These are phyloP conservation scores for Geosmithia flava DNA, from an alignment of 2,329 filamentous ascomycete genomes.

Conservation along the genomic window DNA sequence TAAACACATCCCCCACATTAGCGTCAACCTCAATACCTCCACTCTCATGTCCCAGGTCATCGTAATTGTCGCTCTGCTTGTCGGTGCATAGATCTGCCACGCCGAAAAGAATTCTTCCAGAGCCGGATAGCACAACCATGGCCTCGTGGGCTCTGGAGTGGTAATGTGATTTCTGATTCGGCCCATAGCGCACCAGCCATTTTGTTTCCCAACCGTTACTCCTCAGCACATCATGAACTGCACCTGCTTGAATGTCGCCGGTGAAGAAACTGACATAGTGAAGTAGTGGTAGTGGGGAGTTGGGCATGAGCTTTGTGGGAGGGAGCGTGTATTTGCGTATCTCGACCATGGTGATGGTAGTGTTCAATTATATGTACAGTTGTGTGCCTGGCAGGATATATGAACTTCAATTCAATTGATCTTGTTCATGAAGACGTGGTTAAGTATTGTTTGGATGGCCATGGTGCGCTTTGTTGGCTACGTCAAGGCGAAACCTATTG, in stretches of 20 bases:
- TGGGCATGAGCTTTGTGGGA: slow-evolving; percentile 30
- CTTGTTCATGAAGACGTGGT: no score
- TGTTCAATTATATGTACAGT: no score
- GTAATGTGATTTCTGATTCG: slow-evolving; percentile 39
- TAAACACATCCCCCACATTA: slow-evolving; percentile 37
- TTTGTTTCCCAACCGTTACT: slow-evolving; percentile 35
- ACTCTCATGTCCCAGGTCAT: slow-evolving; percentile 21
- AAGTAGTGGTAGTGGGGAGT: slow-evolving; percentile 34
- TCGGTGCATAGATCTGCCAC: slow-evolving; percentile 28
- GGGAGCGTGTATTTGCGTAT: slow-evolving; percentile 11
- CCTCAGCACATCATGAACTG: slow-evolving; percentile 27
- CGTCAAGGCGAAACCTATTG: no score
- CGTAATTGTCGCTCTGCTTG: slow-evolving; percentile 13
- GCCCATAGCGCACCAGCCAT: slow-evolving; percentile 42
- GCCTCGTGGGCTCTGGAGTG: slow-evolving; percentile 40
- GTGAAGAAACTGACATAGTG: slow-evolving; percentile 32
- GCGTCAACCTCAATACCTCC: slow-evolving; percentile 33
- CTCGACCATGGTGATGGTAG: neutral
- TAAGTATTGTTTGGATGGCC: no score
- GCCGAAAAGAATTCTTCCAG: slow-evolving; percentile 37
- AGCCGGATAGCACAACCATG: slow-evolving; percentile 37
- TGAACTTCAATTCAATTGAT: no score
- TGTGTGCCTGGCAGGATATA: no score
- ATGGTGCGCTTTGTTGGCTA: no score
- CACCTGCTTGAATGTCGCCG: slow-evolving; percentile 10